Evolutionary conservation across 2,329 filamentous ascomycete genomes (phyloP), one percentile per base, ranked within the genome.

Genomic region (Ophiostoma sp.): DNA sequence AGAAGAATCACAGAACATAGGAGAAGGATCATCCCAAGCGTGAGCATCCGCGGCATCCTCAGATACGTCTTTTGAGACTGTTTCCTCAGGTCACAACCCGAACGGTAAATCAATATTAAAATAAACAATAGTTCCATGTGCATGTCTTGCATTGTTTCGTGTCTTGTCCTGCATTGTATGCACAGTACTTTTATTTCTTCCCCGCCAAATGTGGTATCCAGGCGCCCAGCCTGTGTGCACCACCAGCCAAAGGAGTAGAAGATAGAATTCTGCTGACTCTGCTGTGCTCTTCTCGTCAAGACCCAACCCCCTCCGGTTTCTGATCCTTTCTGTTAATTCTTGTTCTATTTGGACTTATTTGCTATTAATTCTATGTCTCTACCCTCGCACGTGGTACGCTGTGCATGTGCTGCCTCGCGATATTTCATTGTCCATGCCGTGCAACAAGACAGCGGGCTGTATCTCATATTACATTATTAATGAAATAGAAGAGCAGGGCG

Each of bases 381-480:
- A 60, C 18, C 45, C 40, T 64, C 18, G 64, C 67, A 69, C 67
- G 67, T 66, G 64, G 67, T 58, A 68, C 67, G 58, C 12, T 38
- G 55, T 18, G 66, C 65, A 64, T 16, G 44, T 66, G 49, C 62
- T 63, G 45, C 68, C 47, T 64, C 47, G 58, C 58, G 58, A 66
- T 66, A 47, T 64, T 66, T 38, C 58, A 16, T 62, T 64, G 49
- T 52, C 38, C 16, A 45, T 36, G 68, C 14, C 11, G 68, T 69
- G 68, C 44, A 58, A 69, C 67, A 45, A 27, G 60, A n/a, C 60
- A 41, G 60, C 38, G 55, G 55, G 11, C 55, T 18, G 16, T 60
- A 60, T 60, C 49, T 27, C 27, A 27, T 27, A 27, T 27, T 27
- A 27, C 27, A 27, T 27, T 27, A 27, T 27, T 27, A 27, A 27